Percentiles rank a stretch among this genome's conserved stretches.
Evolutionary conservation across 225 moss, liverwort and hornwort species (phyloP).

Genomic region (Straminergon stramineum): DNA sequence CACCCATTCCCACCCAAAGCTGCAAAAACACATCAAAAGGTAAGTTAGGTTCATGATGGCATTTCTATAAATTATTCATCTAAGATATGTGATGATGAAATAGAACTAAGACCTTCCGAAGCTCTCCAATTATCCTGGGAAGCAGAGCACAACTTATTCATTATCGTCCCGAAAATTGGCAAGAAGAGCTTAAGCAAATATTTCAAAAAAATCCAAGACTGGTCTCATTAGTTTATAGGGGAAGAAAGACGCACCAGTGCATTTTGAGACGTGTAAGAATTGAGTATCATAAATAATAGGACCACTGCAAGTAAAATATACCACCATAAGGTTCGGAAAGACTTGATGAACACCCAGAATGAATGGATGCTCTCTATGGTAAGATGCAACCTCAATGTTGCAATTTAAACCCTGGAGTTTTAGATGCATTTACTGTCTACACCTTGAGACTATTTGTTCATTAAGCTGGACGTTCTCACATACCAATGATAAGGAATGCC

Average conservation of each 20-base stretch:
- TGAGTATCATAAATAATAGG: conserved; percentile 45
- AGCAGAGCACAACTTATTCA: not conserved
- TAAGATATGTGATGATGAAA: not conserved
- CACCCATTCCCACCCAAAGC: conserved; percentile 60
- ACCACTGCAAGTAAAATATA: conserved; percentile 34
- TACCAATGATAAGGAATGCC: conserved; percentile 48
- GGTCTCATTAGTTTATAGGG: not conserved
- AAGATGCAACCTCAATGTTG: not conserved
- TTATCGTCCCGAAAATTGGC: not conserved
- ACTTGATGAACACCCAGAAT: not conserved
- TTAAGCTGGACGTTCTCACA: not conserved
- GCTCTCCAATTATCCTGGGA: not conserved
- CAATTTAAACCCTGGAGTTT: not conserved
- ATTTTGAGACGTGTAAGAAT: conserved; percentile 47
- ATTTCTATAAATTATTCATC: not conserved
- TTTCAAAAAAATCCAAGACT: too few relatives aligned
- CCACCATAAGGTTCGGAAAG: not conserved
- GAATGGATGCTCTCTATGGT: not conserved
- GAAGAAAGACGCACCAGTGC: conserved; percentile 27
- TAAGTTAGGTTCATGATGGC: not conserved
- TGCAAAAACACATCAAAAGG: not conserved
- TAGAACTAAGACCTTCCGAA: not conserved
- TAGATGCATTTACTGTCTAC: not conserved
- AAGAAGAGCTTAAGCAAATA: not conserved
- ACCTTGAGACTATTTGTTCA: not conserved